Conservation (phyloP, 257 asterid species). For the Penstemon newberryi region DNA sequence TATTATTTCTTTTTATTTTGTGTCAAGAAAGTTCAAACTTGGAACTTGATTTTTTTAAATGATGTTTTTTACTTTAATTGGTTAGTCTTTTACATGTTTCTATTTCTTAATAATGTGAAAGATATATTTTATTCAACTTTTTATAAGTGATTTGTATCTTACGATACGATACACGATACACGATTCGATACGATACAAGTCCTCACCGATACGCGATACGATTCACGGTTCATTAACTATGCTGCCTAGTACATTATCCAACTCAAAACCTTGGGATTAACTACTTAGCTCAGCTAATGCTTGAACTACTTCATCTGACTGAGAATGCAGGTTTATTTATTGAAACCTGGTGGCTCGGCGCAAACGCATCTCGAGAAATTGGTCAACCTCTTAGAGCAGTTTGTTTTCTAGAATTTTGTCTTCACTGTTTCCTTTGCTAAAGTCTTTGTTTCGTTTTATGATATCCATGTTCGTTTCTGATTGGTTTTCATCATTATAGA, state of each 20-base stretch:
- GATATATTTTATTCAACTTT: too few relatives aligned
- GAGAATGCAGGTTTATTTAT: conserved; percentile 78
- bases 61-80: too few relatives aligned
- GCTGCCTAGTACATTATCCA: conserved; percentile 30
- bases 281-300: conserved; percentile 12
- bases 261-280: neutral
- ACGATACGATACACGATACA: too few relatives aligned
- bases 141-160: too few relatives aligned
- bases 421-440: conserved; percentile 9
- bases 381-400: conserved; percentile 98
- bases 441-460: conserved; percentile 21
- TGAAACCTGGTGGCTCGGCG: conserved; percentile 87
- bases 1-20: too few relatives aligned
- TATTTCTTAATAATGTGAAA: too few relatives aligned
- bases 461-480: conserved; percentile 11
- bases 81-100: too few relatives aligned
- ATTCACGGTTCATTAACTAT: too few relatives aligned
- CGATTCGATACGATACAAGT: too few relatives aligned
- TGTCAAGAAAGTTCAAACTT: too few relatives aligned
- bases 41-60: too few relatives aligned
- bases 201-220: too few relatives aligned
- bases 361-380: conserved; percentile 76
- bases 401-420: conserved; percentile 45
- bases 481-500: conserved; percentile 41
- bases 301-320: conserved; percentile 31